phyloP scores from a whole-genome alignment of 495 filamentous ascomycete species.

The Clohesyomyces aquaticus region DNA sequence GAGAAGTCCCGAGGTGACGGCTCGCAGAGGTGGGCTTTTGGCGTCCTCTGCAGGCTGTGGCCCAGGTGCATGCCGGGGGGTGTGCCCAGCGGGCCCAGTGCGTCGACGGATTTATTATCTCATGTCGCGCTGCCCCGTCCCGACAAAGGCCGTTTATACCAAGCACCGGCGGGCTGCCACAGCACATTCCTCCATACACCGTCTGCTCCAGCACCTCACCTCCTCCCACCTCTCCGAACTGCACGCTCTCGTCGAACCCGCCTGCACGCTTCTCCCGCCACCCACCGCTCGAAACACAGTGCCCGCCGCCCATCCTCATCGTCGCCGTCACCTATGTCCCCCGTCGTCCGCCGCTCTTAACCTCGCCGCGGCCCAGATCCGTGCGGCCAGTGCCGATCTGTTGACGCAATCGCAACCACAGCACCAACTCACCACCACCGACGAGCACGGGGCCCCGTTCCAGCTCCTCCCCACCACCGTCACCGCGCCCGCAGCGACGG shows the following conservation, averaged over 20 bases:
- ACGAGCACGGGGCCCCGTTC: conserved; percentile 8
- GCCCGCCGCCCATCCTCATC: background rate
- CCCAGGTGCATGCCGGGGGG: background rate
- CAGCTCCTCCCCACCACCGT: background rate
- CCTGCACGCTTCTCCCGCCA: background rate
- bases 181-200: conserved; percentile 5
- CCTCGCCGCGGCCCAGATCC: conserved; percentile 5
- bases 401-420: conserved; percentile 35
- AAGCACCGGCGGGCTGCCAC: too few species aligned
- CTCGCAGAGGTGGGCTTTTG: background rate
- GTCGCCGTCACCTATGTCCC: background rate
- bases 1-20: background rate
- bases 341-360: background rate
- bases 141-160: conserved; percentile 27
- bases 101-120: conserved; percentile 23
- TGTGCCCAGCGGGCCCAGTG: conserved; percentile 2
- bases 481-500: conserved; percentile 19
- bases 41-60: background rate
- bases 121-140: conserved; percentile 13
- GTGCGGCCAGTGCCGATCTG: conserved; percentile 25
- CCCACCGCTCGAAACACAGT: background rate
- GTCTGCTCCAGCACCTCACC: background rate
- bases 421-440: conserved; percentile 12
- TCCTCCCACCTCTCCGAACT: background rate
- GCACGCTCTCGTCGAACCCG: background rate